Evolutionary conservation across 2,329 filamentous ascomycete species (phyloP), one percentile per base, ranked within the genome.

Genomic region (Dactylonectria estremocensis): DNA sequence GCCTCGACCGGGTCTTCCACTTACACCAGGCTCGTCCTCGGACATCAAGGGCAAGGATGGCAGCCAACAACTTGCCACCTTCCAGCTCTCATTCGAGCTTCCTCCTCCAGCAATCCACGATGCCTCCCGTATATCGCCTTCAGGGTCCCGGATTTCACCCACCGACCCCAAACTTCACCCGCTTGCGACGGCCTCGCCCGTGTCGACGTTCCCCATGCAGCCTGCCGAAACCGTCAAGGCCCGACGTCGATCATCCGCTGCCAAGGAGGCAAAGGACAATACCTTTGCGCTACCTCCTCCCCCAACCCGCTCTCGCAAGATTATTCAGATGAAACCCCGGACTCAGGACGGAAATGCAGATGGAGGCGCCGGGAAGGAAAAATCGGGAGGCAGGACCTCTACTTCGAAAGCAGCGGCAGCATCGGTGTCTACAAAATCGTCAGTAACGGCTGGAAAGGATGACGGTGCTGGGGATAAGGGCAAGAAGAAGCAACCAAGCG

Each of bases 301-400:
- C 16, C 96, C 96, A 0, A 97, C 95, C 3, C 88, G 95, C 69
- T 93, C 94, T 48, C 92, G 95, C 76, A 98, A 97, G 84, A 98
- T 99, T 79, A 98, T 98, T 66, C 95, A 98, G 83, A 97, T 98
- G 95, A 97, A 97, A 81, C 95, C 89, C 18, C 82, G 84, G 28
- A 75, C 80, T 33, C 83, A 89, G 72, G 77, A 84, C 67, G 77
- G 82, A 61, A 71, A 78, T 40, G 69, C 72, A 22, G 67, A 69
- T 69, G 58, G 65, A 52, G 60, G 73, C 28, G 61, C 76, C 16
- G 54, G 70, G 22, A 77, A 77, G 67, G 72, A 74, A 45, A 78
- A 72, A 65, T 35, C 69, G 2, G 64, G 65, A 16, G 67, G 69
- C 24, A 79, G 78, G 63, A 67, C 60, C 28, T 49, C 72, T 14